Evolutionary conservation across 257 asterid species (phyloP), one percentile per base, ranked within the genome.

Genomic region (Solanum chiquidenum): DNA sequence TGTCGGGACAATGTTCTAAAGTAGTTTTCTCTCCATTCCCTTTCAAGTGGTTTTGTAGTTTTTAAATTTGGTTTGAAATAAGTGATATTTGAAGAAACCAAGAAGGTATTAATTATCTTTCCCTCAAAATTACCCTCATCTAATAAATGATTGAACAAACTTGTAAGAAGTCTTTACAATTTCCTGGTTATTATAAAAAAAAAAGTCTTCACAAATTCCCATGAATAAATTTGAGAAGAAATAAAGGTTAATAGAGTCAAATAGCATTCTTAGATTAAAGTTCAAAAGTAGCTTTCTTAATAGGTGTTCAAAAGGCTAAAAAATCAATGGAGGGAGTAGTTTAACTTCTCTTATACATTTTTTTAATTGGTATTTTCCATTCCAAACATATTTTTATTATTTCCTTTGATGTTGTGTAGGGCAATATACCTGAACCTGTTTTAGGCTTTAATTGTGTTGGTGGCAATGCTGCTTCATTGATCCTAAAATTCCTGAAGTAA

Each of bases 371-470:
- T 58, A 71, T 52, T 52, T 83, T 9, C 42, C 58, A 12, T 62
- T 31, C 29, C 68, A 16, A 42, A 69, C 34, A 87, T 86, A 52
- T 52, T 49, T 74, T 42, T 69, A 79, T 75, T 85, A 71, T 60
- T 75, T 25, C 25, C 40, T 58, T 71, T 52, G 69, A 42, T 88
- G 87, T 34, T 86, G 83, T 88, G 84, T 90, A 96, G 99, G 95
- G 90, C 88, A 93, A 90, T 92, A 77, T 91, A 87, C 95, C 98
- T 64, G 98, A 97, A 92, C 98, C 99, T 13, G 90, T 91, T 42
- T 71, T 97, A 85, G 99, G 99, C 83, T 94, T 97, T 80, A 97
- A 96, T 92, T 97, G 99, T 88, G 95, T 97, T 91, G 98, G 99
- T 83, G 99, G 99, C 87, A 96, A 91, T 93, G 94, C 98, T 88